A percentile compares a stretch with the other conserved stretches of the same genome.
Conservation (phyloP, 2,329 filamentous ascomycete genomes). For the Raffaelea albimanens region DNA sequence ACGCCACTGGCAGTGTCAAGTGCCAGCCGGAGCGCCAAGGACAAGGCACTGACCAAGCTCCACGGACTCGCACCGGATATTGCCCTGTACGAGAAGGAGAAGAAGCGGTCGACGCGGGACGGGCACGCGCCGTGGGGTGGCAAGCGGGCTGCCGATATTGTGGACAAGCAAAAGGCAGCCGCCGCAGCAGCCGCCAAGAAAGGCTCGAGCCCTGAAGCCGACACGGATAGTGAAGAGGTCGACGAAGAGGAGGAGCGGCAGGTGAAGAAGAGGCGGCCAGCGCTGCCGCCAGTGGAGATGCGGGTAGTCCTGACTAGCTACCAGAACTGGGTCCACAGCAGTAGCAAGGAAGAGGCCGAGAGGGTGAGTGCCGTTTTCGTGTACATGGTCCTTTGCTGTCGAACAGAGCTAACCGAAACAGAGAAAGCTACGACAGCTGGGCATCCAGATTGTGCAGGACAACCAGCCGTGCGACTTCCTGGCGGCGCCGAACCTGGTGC, state of each 20-base stretch:
- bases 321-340: conserved; percentile 66
- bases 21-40: conserved; percentile 78
- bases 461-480: conserved; percentile 72
- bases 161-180: conserved; percentile 42
- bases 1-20: conserved; percentile 61
- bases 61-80: conserved; percentile 77
- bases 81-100: conserved; percentile 85
- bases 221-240: conserved; percentile 19
- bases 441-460: conserved; percentile 72
- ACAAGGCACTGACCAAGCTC: conserved; percentile 67
- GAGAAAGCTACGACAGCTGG: conserved; percentile 73
- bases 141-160: conserved; percentile 49
- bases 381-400: too few species aligned
- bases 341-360: conserved; percentile 67
- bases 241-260: conserved; percentile 40
- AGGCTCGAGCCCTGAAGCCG: conserved; percentile 19
- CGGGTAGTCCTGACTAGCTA: conserved; percentile 78
- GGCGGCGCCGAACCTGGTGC: conserved; percentile 75
- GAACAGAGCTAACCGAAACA: conserved; percentile 24
- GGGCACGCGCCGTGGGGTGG: conserved; percentile 48
- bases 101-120: conserved; percentile 56
- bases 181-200: conserved; percentile 29
- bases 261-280: conserved; percentile 53
- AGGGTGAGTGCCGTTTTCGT: conserved; percentile 46
- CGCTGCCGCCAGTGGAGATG: conserved; percentile 57